Percentiles rank a stretch among this genome's conserved stretches.
Conservation (phyloP, 768 basidiomycete species). For the Pholiota conissans region DNA sequence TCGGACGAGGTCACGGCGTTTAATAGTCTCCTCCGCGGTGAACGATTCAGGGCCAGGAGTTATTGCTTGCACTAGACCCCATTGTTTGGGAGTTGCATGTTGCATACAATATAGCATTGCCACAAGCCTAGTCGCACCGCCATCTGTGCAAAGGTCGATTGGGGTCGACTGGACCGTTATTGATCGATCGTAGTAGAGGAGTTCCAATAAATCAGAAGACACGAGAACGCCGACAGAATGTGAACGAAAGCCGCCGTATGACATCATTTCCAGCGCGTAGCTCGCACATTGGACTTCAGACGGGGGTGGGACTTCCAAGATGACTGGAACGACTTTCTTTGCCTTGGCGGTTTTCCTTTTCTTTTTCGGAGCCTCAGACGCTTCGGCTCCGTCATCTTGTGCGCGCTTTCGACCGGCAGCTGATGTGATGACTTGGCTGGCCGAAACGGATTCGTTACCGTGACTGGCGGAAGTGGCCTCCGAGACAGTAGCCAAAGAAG, state of each 20-base stretch:
- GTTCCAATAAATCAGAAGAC: neutral
- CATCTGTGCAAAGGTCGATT: neutral
- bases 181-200: neutral
- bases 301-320: neutral
- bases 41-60: neutral
- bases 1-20: no score
- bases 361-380: neutral
- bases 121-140: neutral
- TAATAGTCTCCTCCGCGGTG: neutral
- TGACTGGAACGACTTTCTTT: neutral
- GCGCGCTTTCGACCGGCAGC: no score
- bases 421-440: no score
- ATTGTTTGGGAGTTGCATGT: neutral
- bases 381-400: no score
- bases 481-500: no score
- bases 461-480: no score
- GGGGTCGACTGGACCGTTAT: neutral
- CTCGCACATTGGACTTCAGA: neutral
- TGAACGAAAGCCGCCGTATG: neutral
- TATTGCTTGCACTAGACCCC: neutral
- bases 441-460: no score
- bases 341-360: neutral
- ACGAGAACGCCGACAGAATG: neutral
- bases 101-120: neutral
- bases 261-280: slow-evolving; percentile 1